A percentile compares a stretch with the other conserved stretches of the same genome.
These are phyloP conservation scores for Notholithocarpus densiflorus DNA, from an alignment of 306 rosid genomes.

Conservation along the genomic window DNA sequence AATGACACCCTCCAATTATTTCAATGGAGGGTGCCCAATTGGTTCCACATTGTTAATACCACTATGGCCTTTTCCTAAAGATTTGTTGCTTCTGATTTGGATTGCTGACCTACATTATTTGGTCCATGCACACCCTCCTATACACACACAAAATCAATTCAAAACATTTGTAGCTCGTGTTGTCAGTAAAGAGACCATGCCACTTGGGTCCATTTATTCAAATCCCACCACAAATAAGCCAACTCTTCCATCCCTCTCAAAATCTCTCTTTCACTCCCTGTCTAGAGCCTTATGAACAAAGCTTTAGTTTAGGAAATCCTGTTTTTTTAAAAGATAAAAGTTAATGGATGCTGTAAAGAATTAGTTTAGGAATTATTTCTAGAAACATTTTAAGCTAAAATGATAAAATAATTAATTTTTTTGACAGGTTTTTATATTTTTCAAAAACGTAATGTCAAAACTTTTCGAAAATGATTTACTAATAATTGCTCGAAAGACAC, in stretches of 20 bases:
- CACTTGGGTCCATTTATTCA: conserved; percentile 28
- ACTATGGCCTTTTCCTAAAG: conserved; percentile 33
- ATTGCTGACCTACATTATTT: conserved; percentile 27
- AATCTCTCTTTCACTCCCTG: background rate
- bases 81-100: conserved; percentile 41
- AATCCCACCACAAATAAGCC: conserved; percentile 21
- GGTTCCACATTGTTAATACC: conserved; percentile 41
- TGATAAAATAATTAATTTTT: too few species aligned
- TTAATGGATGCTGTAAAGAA: too few species aligned
- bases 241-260: background rate
- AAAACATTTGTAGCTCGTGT: conserved; percentile 19
- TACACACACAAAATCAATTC: conserved; percentile 7
- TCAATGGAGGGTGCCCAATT: conserved; percentile 27
- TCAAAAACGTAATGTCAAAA: too few species aligned
- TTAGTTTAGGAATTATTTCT: too few species aligned
- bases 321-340: background rate
- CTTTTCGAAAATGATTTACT: too few species aligned
- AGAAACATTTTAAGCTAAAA: too few species aligned
- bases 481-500: too few species aligned
- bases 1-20: conserved; percentile 28
- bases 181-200: conserved; percentile 21
- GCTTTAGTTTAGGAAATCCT: conserved; percentile 10
- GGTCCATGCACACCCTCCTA: conserved; percentile 36
- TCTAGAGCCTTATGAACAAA: conserved; percentile 1
- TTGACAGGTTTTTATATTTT: too few species aligned